Conservation (phyloP, 2,329 filamentous ascomycete species). For the Botrytis aclada region DNA sequence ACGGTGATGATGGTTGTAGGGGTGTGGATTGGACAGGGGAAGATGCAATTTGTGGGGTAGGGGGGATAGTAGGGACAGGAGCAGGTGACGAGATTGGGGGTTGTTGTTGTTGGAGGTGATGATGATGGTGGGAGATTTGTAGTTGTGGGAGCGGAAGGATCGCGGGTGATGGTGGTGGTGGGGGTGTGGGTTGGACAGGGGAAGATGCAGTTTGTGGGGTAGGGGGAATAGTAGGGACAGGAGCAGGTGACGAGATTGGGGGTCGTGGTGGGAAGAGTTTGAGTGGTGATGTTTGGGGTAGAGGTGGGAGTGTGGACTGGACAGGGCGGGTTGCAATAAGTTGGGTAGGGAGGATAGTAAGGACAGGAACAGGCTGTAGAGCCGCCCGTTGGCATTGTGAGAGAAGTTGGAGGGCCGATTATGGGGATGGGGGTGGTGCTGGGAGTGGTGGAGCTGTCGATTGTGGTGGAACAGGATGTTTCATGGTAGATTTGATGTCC, state of each 20-base stretch:
- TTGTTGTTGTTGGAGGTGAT: too few species aligned
- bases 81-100: background rate
- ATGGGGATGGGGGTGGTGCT: background rate
- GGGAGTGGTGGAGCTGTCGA: background rate
- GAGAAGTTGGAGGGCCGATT: too few species aligned
- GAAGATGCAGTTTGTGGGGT: background rate
- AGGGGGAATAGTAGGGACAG: slow-evolving; percentile 9
- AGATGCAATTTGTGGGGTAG: slow-evolving; percentile 1
- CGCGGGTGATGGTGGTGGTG: background rate
- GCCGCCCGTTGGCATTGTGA: too few species aligned
- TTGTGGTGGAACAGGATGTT: background rate
- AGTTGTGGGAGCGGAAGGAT: background rate
- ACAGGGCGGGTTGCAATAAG: too few species aligned
- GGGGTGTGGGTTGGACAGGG: background rate
- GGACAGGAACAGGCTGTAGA: too few species aligned
- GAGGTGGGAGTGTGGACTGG: too few species aligned
- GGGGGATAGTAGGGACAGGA: slow-evolving; percentile 9
- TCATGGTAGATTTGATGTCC: slow-evolving; percentile 13
- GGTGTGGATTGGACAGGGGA: background rate
- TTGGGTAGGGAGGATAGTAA: too few species aligned
- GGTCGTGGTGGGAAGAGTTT: background rate
- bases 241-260: slow-evolving; percentile 1
- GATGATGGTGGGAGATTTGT: background rate
- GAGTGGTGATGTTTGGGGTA: background rate
- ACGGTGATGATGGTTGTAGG: background rate